Evolutionary conservation across 495 filamentous ascomycete genomes (phyloP), one percentile per base, ranked within the genome.

Genomic region (Chaetomium tenue): DNA sequence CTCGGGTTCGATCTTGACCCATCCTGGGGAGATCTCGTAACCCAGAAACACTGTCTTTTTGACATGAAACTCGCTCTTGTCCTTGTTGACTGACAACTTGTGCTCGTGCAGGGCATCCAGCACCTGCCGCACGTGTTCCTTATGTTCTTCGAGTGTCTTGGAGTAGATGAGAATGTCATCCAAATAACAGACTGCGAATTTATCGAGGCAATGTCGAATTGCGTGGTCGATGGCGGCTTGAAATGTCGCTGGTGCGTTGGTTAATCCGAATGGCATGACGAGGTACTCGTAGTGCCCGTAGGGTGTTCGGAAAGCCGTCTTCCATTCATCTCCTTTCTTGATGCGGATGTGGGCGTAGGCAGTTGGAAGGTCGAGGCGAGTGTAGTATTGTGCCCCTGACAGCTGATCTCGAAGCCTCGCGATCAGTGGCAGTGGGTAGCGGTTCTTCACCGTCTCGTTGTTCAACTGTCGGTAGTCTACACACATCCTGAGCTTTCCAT

Each of bases 311-410:
- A 64, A 64, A 6, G 63, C 63, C 6, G 63, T 64, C 22, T 64
- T 64, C 63, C 47, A 64, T 39, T 64, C 55, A 12, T 64, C 55
- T 2, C 47, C 47, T 53, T 59, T 20, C 33, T 53, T 59, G 26
- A 64, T 63, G 11, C 53, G 2, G 26, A 63, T 59, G 16, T 40
- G 22, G 33, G 25, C 18, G n/a, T 58, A 64, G 5, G 42, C 47
- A 0, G 26, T 44, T 46, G 20, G 55, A 11, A 64, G 55, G 15
- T 64, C 55, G 12, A 64, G 28, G 1, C 22, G 22, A 0, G 44
- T 65, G 12, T 60, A 65, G 16, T 20, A 53, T 1, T 54, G 2
- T 1, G 46, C 55, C 12, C 46, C 46, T 23, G 2, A 3, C 20
- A 65, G 20, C 20, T 37, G 26, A 22, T 59, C 55, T 47, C 30